Evolutionary conservation across 1,139 yeast genomes (phyloP), one percentile per base, ranked within the genome.

Genomic region (Eremothecium sinecaudum): DNA sequence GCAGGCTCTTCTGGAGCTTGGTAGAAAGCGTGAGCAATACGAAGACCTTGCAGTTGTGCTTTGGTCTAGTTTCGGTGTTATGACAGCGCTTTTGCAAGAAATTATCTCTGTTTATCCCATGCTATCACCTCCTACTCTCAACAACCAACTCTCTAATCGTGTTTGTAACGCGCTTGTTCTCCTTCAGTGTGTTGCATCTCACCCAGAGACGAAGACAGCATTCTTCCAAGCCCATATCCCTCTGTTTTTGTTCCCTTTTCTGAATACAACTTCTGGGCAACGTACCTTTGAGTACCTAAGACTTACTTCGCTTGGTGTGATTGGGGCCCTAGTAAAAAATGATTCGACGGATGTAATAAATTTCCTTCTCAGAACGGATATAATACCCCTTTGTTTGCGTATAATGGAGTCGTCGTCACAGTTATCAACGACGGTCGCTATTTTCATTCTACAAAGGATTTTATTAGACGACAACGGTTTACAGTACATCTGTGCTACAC

Each of bases 381-480:
- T 90, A 46, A 93, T 90, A 24, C 98, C 98, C 5, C 64, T 90
- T 40, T 90, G 98, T 58, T 66, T 90, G 40, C 79, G 92, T 48
- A 90, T 90, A 39, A 87, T 90, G 94, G 97, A 90, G 59, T 77
- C 90, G 1, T 86, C 95, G 5, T 81, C 95, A 0, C 98, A 90
- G 54, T 69, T 90, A 35, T 79, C 93, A 34, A 90, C 90, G 56
- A 90, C 97, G 0, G 98, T 90, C 28, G 98, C 98, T 3, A 87
- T 90, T 38, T 87, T 87, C 51, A 87, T 90, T 42, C 78, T 90
- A 32, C 97, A 90, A 55, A 90, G 87, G 60, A 87, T 90, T 36
- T 65, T 90, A 37, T 71, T 84, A 47, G 97, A 90, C 59, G 96
- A 90, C 53, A 77, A 80, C 48, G 98, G 98, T 0, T 69, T 90